These are phyloP conservation scores for Clonostachys byssicola DNA, from an alignment of 2,329 filamentous ascomycete genomes.

Conservation along the genomic window DNA sequence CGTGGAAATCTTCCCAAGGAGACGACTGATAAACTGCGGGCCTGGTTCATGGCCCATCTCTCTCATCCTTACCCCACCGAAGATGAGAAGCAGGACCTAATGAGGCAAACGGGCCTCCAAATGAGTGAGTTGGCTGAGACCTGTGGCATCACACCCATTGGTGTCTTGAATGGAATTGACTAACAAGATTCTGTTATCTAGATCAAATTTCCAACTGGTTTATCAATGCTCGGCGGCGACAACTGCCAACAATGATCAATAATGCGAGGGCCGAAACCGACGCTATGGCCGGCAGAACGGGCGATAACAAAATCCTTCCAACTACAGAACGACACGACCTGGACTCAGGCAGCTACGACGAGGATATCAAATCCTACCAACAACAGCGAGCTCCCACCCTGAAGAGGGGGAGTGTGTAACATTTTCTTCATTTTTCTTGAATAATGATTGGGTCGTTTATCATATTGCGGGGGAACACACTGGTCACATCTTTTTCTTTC, in stretches of 20 bases:
- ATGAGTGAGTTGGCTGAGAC: constrained; percentile 57
- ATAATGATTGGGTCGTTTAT: no score
- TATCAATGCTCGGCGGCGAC: constrained; percentile 69
- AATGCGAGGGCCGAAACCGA: constrained; percentile 48
- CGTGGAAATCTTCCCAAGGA: constrained; percentile 89
- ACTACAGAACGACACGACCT: constrained; percentile 1
- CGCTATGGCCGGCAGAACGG: constrained; percentile 30
- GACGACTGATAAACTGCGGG: constrained; percentile 74
- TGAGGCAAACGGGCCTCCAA: constrained; percentile 70
- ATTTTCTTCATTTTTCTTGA: no score
- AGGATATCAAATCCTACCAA: constrained; percentile 1
- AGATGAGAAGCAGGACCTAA: constrained; percentile 81
- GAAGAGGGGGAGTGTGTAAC: constrained; percentile 1
- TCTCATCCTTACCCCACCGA: constrained; percentile 83
- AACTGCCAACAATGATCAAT: constrained; percentile 56
- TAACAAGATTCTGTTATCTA: constrained; percentile 16
- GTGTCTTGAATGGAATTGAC: background rate
- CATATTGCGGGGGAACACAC: background rate
- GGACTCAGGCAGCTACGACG: constrained; percentile 1
- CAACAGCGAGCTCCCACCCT: background rate
- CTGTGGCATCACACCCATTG: no score
- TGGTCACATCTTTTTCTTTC: background rate
- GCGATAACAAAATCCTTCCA: constrained; percentile 1
- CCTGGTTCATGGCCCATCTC: constrained; percentile 76
- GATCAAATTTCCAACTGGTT: constrained; percentile 78